Conservation (phyloP, 2,329 filamentous ascomycete genomes). For the Emergomyces africanus region DNA sequence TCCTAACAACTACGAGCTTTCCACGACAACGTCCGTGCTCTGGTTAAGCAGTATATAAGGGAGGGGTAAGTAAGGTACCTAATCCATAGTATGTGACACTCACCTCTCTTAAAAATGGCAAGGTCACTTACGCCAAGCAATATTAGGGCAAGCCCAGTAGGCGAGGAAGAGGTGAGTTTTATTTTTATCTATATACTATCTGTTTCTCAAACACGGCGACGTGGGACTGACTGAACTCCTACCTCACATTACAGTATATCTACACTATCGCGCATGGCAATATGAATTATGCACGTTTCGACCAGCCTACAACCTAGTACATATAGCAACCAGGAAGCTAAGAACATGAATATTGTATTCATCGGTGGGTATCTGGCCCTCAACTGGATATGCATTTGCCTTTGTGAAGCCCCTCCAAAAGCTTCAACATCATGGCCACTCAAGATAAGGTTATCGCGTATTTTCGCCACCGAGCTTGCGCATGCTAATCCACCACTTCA, state of each 20-base stretch:
- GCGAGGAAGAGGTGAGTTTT: not conserved
- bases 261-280: not conserved
- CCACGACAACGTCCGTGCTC: not conserved
- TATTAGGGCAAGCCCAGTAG: not conserved
- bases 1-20: not conserved
- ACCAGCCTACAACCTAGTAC: not conserved
- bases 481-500: too few species aligned
- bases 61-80: not conserved
- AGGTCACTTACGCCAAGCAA: not conserved
- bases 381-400: not conserved
- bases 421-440: too few species aligned
- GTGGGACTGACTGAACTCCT: too few species aligned
- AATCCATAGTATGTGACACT: not conserved
- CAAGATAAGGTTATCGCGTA: too few species aligned
- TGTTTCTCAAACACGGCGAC: too few species aligned
- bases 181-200: not conserved
- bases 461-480: too few species aligned
- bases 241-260: too few species aligned
- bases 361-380: not conserved
- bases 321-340: not conserved
- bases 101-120: not conserved
- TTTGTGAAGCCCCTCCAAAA: not conserved
- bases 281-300: not conserved
- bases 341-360: not conserved
- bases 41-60: not conserved